Percentiles rank a stretch among this genome's conserved stretches.
Conservation (phyloP, 345 rosid genomes). For the Eucalyptus polybractea region DNA sequence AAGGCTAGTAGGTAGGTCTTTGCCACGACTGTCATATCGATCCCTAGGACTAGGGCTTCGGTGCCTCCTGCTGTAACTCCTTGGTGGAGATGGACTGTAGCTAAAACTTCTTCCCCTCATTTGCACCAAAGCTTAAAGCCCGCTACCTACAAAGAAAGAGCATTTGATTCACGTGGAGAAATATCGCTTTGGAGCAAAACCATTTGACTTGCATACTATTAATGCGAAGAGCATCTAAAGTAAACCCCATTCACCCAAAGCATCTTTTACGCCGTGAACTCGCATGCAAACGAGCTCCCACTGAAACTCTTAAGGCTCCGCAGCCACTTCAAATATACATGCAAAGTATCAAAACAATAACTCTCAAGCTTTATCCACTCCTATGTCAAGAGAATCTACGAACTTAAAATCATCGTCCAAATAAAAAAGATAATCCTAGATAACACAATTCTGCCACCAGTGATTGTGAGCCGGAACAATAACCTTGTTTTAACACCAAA, state of each 20-base stretch:
- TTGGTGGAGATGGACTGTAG: conserved; percentile 83
- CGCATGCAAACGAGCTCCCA: background rate
- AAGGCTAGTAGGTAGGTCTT: conserved; percentile 78
- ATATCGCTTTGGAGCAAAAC: background rate
- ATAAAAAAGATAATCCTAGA: background rate
- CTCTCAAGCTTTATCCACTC: background rate
- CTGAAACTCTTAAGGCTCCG: background rate
- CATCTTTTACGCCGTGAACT: background rate
- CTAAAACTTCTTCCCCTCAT: conserved; percentile 77
- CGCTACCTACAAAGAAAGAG: background rate
- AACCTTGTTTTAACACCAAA: background rate
- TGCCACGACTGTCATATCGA: conserved; percentile 30
- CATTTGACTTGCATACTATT: background rate
- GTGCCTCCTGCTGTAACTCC: conserved; percentile 48
- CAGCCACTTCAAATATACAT: background rate
- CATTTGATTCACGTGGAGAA: background rate
- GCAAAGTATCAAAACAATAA: background rate
- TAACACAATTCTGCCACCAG: background rate
- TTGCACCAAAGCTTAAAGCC: background rate
- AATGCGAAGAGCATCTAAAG: background rate
- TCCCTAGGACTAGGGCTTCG: conserved; percentile 66
- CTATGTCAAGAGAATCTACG: background rate
- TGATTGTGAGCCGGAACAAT: background rate
- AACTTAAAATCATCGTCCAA: background rate
- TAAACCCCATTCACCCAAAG: background rate